These are phyloP conservation scores for Phytophthora pisi DNA, from an alignment of 352 stramenopile species.

Conservation along the genomic window DNA sequence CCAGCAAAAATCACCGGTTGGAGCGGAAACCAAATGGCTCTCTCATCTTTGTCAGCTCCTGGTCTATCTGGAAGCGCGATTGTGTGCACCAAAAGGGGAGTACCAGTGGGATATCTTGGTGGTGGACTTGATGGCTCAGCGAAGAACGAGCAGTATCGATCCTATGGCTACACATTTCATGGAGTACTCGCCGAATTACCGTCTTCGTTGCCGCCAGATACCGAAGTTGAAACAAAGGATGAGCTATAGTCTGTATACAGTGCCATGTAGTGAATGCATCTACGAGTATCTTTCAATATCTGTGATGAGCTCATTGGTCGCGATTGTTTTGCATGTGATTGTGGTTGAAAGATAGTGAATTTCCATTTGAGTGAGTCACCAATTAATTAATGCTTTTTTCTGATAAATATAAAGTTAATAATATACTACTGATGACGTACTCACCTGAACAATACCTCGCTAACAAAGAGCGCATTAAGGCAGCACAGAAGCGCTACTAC, in stretches of 20 bases:
- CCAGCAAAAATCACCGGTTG: slow-evolving; percentile 36
- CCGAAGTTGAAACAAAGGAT: slow-evolving; percentile 28
- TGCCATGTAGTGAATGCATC: slow-evolving; percentile 1
- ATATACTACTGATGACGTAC: too few relatives aligned
- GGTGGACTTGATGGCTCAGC: slow-evolving; percentile 34
- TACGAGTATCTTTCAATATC: neutral
- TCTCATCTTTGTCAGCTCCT: slow-evolving; percentile 33
- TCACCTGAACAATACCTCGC: too few relatives aligned
- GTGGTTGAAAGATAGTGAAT: neutral
- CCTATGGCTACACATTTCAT: slow-evolving; percentile 36
- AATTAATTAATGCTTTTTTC: slow-evolving; percentile 12
- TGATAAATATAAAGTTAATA: too few relatives aligned
- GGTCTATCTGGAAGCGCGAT: slow-evolving; percentile 34
- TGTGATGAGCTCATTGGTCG: neutral
- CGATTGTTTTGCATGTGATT: neutral
- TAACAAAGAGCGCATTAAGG: too few relatives aligned
- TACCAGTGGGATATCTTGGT: slow-evolving; percentile 43
- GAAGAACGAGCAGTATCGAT: slow-evolving; percentile 41
- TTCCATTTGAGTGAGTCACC: neutral
- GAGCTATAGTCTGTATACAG: slow-evolving; percentile 7
- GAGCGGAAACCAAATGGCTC: slow-evolving; percentile 38
- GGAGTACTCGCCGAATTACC: slow-evolving; percentile 33
- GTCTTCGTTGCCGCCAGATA: slow-evolving; percentile 16
- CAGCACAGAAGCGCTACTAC: too few relatives aligned
- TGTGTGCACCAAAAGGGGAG: slow-evolving; percentile 37